These are phyloP conservation scores for Boeremia lycopersici DNA, from an alignment of 2,329 filamentous ascomycete genomes.

Conservation along the genomic window DNA sequence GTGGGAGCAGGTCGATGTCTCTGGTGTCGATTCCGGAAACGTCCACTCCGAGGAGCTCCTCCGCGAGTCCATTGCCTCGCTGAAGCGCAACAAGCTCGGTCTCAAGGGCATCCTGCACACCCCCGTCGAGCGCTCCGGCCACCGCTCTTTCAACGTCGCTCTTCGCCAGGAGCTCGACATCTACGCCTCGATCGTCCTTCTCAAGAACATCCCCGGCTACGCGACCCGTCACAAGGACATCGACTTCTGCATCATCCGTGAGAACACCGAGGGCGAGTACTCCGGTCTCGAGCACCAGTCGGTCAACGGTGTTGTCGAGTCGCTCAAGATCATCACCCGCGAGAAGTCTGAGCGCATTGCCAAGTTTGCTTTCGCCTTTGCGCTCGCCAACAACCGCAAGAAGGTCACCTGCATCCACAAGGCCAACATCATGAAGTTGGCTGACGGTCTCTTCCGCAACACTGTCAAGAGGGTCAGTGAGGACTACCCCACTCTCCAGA, in stretches of 20 bases:
- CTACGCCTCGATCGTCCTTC: conserved; percentile 95
- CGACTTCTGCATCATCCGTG: conserved; percentile 98
- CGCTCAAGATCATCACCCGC: conserved; percentile 99
- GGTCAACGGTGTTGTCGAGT: conserved; percentile 94
- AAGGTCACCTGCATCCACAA: conserved; percentile 99
- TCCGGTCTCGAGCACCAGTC: conserved; percentile 98
- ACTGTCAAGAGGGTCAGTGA: conserved; percentile 93
- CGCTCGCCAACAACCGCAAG: conserved; percentile 97
- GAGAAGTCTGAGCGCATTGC: conserved; percentile 99
- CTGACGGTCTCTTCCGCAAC: conserved; percentile 97
- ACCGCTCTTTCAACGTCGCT: conserved; percentile 99
- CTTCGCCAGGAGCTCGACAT: conserved; percentile 99
- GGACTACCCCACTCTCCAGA: conserved; percentile 94
- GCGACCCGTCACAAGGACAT: conserved; percentile 96
- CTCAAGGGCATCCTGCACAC: conserved; percentile 99
- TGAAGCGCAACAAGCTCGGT: conserved; percentile 98
- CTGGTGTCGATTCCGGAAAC: conserved; percentile 82
- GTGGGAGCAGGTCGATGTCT: conserved; percentile 98
- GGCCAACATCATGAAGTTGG: conserved; percentile 99
- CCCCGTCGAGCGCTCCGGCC: conserved; percentile 92
- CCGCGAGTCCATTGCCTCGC: conserved; percentile 90
- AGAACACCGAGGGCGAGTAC: conserved; percentile 99
- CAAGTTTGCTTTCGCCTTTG: conserved; percentile 98
- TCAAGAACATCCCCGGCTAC: conserved; percentile 99
- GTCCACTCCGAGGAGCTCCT: conserved; percentile 94